Evolutionary conservation across 306 rosid genomes (phyloP).

Genomic region (Macrotyloma uniflorum): DNA sequence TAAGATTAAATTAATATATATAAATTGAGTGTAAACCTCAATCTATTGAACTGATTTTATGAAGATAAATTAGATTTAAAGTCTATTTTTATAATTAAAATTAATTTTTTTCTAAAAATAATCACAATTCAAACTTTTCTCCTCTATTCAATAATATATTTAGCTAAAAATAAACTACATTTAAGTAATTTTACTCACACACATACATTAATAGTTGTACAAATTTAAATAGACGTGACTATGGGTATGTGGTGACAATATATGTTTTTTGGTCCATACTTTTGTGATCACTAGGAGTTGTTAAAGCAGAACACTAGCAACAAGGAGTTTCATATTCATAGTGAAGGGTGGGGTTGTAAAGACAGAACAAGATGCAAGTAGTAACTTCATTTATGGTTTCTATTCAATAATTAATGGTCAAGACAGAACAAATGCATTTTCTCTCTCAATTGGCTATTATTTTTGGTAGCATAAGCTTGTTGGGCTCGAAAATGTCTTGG

Average conservation of each 20-base stretch:
- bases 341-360: background rate
- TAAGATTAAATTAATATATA: too few species aligned
- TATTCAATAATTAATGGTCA: slow-evolving; percentile 1
- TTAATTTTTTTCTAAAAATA: too few species aligned
- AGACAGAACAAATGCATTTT: background rate
- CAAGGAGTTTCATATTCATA: background rate
- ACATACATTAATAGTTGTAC: background rate
- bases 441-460: slow-evolving; percentile 13
- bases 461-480: background rate
- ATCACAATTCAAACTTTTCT: too few species aligned
- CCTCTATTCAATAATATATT: too few species aligned
- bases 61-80: too few species aligned
- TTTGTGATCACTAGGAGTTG: slow-evolving; percentile 5
- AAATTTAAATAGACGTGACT: background rate
- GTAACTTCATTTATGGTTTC: slow-evolving; percentile 20
- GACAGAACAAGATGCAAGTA: background rate
- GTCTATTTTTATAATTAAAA: too few species aligned
- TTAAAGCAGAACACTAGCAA: background rate
- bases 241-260: background rate
- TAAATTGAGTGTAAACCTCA: too few species aligned
- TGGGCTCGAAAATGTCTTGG: background rate
- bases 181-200: background rate
- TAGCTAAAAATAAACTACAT: too few species aligned
- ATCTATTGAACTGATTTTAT: too few species aligned
- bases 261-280: slow-evolving; percentile 24